Percentiles rank a stretch among this genome's conserved stretches.
These are phyloP conservation scores for Geotrichum candidum DNA, from an alignment of 1,139 yeast genomes.

Conservation along the genomic window DNA sequence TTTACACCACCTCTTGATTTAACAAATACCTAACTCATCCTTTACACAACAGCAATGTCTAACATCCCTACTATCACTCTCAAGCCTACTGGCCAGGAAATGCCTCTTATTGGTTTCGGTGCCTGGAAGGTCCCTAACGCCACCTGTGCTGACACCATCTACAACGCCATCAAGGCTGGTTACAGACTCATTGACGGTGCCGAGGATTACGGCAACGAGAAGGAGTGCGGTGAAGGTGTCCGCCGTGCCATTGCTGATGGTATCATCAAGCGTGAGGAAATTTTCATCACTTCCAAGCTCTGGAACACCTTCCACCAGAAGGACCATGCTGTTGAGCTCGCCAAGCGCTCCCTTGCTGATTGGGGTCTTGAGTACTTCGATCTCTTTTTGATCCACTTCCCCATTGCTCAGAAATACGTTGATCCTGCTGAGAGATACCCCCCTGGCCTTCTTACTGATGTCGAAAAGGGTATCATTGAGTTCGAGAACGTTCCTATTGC, in stretches of 20 bases:
- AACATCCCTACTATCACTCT: constrained; percentile 25
- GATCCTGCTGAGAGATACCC: constrained; percentile 66
- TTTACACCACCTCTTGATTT: background rate
- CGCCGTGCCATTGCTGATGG: constrained; percentile 38
- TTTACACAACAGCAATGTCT: constrained; percentile 12
- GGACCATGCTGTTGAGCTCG: constrained; percentile 43
- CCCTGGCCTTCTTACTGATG: constrained; percentile 58
- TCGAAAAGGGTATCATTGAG: constrained; percentile 44
- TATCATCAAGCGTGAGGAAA: constrained; percentile 38
- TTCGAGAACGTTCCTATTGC: constrained; percentile 64
- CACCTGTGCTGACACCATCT: constrained; percentile 41
- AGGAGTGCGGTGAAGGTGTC: constrained; percentile 40
- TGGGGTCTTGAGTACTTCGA: constrained; percentile 57
- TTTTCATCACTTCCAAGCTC: constrained; percentile 41
- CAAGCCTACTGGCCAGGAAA: constrained; percentile 35
- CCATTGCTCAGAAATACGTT: constrained; percentile 46
- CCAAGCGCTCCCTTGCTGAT: constrained; percentile 47
- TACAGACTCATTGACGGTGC: constrained; percentile 44
- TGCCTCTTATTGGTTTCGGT: constrained; percentile 48
- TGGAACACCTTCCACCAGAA: constrained; percentile 42
- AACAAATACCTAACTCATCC: background rate
- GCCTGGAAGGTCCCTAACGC: constrained; percentile 42
- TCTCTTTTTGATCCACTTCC: constrained; percentile 61
- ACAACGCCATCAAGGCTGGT: constrained; percentile 42
- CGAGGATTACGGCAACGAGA: constrained; percentile 39